Percentiles rank a stretch among this genome's conserved stretches.
Conservation (phyloP, 805 yeast species). For the Jamesozyma hellenica region DNA sequence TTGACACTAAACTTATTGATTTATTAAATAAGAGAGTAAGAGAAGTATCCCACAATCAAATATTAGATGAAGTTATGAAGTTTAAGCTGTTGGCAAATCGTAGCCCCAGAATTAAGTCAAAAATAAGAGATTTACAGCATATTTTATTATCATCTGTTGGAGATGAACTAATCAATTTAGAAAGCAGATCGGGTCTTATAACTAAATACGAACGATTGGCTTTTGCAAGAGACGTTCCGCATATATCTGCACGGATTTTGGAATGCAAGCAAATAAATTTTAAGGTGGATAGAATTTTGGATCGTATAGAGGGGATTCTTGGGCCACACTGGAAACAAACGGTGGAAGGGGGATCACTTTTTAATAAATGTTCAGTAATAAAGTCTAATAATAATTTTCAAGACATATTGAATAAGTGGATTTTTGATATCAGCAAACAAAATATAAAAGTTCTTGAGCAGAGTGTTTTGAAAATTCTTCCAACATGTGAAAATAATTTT, state of each 20-base stretch:
- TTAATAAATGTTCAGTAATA: slow-evolving; percentile 38
- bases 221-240: slow-evolving; percentile 37
- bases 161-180: slow-evolving; percentile 36
- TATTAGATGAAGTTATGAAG: slow-evolving; percentile 42
- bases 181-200: slow-evolving; percentile 32
- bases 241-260: slow-evolving; percentile 36
- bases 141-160: slow-evolving; percentile 41
- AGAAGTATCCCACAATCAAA: slow-evolving; percentile 33
- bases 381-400: slow-evolving; percentile 38
- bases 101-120: slow-evolving; percentile 47
- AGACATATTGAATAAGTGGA: slow-evolving; percentile 41
- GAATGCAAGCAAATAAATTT: slow-evolving; percentile 45
- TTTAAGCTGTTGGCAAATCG: slow-evolving; percentile 37
- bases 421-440: slow-evolving; percentile 20
- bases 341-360: slow-evolving; percentile 58
- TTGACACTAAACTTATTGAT: slow-evolving; percentile 39
- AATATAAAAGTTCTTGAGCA: slow-evolving; percentile 23
- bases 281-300: slow-evolving; percentile 34
- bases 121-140: slow-evolving; percentile 50
- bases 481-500: slow-evolving; percentile 15
- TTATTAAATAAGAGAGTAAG: slow-evolving; percentile 33
- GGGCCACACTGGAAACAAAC: slow-evolving; percentile 54
- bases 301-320: slow-evolving; percentile 40
- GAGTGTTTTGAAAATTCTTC: slow-evolving; percentile 32
- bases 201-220: slow-evolving; percentile 3